These are phyloP conservation scores for Podaxis sp. DNA, from an alignment of 768 basidiomycete genomes.

Conservation along the genomic window DNA sequence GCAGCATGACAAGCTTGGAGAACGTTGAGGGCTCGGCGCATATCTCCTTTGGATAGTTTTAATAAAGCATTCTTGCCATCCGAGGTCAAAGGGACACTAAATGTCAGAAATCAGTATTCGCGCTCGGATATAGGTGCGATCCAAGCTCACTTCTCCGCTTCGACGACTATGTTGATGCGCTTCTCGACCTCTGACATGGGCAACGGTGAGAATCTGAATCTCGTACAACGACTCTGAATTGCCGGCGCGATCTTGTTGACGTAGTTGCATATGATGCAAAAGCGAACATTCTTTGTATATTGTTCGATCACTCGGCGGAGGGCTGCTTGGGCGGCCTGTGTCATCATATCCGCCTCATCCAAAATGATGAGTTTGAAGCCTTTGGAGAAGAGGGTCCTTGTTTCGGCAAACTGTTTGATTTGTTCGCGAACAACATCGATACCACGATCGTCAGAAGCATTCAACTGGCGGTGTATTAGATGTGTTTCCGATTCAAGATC, in stretches of 20 bases:
- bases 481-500: conserved; percentile 1
- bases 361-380: conserved; percentile 97
- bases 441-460: conserved; percentile 97
- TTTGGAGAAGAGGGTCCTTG: conserved; percentile 86
- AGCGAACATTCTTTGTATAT: conserved; percentile 97
- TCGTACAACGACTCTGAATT: conserved; percentile 97
- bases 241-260: conserved; percentile 99
- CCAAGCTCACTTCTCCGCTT: conserved; percentile 72
- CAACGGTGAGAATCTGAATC: conserved; percentile 94
- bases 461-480: conserved; percentile 58
- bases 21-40: conserved; percentile 95
- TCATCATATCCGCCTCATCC: conserved; percentile 99
- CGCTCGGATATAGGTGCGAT: background rate
- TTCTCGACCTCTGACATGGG: conserved; percentile 85
- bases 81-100: conserved; percentile 79
- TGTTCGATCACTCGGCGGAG: conserved; percentile 97
- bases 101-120: background rate
- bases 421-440: conserved; percentile 99
- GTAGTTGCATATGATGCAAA: conserved; percentile 99
- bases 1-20: conserved; percentile 98
- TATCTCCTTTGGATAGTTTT: conserved; percentile 95
- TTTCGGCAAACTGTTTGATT: conserved; percentile 98
- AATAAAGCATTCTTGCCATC: conserved; percentile 89
- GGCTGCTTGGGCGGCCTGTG: conserved; percentile 94
- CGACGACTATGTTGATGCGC: conserved; percentile 74